These are phyloP conservation scores for Sindora glabra DNA, from an alignment of 306 rosid genomes.

Conservation along the genomic window DNA sequence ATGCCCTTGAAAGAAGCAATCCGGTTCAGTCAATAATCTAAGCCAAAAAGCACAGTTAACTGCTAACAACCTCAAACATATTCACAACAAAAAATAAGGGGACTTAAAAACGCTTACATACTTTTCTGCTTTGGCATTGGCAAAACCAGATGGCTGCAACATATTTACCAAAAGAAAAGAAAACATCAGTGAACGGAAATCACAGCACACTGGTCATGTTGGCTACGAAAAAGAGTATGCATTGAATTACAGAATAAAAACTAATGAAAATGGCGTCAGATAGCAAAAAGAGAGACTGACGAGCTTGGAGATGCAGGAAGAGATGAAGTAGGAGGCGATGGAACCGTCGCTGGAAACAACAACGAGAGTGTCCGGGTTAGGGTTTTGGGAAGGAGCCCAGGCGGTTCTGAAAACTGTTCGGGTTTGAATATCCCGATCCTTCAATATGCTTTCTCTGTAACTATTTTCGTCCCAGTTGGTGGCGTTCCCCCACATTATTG, in stretches of 20 bases:
- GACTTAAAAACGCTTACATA: slow-evolving; percentile 35
- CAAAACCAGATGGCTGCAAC: slow-evolving; percentile 53
- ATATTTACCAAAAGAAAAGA: background rate
- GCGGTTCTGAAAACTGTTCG: slow-evolving; percentile 85
- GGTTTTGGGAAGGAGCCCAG: slow-evolving; percentile 63
- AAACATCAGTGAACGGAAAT: background rate
- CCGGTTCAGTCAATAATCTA: slow-evolving; percentile 61
- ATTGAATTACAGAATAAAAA: too few relatives aligned
- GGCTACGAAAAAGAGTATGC: too few relatives aligned
- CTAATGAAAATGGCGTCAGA: background rate
- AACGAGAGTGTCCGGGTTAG: slow-evolving; percentile 51
- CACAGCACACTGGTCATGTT: background rate
- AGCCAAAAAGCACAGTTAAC: slow-evolving; percentile 23
- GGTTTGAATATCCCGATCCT: slow-evolving; percentile 65
- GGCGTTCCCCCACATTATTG: slow-evolving; percentile 73
- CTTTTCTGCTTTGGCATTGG: slow-evolving; percentile 34
- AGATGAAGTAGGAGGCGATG: slow-evolving; percentile 63
- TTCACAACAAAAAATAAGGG: too few relatives aligned
- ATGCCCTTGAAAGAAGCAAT: slow-evolving; percentile 63
- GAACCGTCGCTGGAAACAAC: slow-evolving; percentile 86
- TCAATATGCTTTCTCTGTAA: slow-evolving; percentile 58
- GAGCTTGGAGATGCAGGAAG: slow-evolving; percentile 54
- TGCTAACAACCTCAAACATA: slow-evolving; percentile 1
- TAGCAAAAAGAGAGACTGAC: slow-evolving; percentile 13
- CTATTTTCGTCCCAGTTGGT: slow-evolving; percentile 82